Conservation (phyloP, 2,329 filamentous ascomycete genomes). For the Ophiosphaerella korrae region DNA sequence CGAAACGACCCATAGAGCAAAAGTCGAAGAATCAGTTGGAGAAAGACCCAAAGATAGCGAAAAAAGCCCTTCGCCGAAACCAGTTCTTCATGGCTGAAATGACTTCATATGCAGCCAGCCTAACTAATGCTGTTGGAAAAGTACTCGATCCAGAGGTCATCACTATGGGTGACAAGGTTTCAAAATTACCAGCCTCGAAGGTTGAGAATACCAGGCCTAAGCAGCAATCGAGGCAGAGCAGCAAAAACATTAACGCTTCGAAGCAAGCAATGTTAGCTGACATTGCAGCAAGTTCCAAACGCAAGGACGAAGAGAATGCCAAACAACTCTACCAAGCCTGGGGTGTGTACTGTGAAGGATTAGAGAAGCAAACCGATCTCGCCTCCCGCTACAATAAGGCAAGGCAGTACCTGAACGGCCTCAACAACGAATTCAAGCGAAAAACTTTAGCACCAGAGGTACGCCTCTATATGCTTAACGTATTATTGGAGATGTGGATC, state of each 20-base stretch:
- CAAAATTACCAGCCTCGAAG: constrained; percentile 1
- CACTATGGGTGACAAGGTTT: constrained; percentile 48
- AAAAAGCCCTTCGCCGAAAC: constrained; percentile 53
- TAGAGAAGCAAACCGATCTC: constrained; percentile 54
- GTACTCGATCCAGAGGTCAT: constrained; percentile 68
- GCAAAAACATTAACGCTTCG: constrained; percentile 38
- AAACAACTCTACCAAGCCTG: constrained; percentile 53
- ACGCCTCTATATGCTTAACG: constrained; percentile 56
- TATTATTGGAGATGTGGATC: constrained; percentile 57
- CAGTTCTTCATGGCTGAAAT: constrained; percentile 72
- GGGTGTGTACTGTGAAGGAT: constrained; percentile 51
- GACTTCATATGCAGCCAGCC: constrained; percentile 69
- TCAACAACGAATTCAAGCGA: constrained; percentile 48
- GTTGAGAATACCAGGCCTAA: constrained; percentile 24
- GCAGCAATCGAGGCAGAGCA: constrained; percentile 29
- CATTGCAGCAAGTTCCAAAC: constrained; percentile 49
- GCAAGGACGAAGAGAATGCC: constrained; percentile 49
- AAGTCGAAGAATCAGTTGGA: constrained; percentile 39
- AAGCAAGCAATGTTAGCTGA: constrained; percentile 53
- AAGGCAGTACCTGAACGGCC: constrained; percentile 54
- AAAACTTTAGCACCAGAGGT: constrained; percentile 53
- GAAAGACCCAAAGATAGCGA: constrained; percentile 41
- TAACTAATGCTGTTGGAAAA: constrained; percentile 69
- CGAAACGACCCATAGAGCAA: constrained; percentile 57
- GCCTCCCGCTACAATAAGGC: constrained; percentile 56